phyloP scores from a whole-genome alignment of 2,329 filamentous ascomycete species.

The Fusarium redolens region DNA sequence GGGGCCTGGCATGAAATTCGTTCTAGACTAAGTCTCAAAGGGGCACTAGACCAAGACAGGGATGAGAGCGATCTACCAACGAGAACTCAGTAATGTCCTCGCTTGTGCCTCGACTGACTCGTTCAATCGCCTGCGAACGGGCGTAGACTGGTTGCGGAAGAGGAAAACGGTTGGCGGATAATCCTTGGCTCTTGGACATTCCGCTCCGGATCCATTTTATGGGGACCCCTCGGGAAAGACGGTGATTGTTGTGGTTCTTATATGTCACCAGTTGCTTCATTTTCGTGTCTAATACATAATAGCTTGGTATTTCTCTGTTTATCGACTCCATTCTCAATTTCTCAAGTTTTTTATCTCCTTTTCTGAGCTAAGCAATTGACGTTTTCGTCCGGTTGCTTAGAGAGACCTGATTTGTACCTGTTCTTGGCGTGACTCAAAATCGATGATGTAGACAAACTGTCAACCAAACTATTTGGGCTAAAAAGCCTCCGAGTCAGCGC shows the following conservation, averaged over 20 bases:
- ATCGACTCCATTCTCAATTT: not conserved
- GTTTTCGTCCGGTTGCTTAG: not conserved
- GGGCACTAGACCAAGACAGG: not conserved
- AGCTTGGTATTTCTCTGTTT: not conserved
- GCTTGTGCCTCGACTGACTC: not conserved
- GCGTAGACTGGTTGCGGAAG: not conserved
- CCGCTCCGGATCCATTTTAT: not conserved
- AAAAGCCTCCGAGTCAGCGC: not conserved
- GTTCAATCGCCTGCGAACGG: not conserved
- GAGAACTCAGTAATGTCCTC: not conserved
- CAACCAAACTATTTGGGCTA: not conserved
- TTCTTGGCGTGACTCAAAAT: not conserved
- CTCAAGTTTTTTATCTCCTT: not conserved
- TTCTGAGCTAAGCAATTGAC: rapidly evolving
- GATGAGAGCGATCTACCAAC: not conserved
- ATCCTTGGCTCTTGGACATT: not conserved
- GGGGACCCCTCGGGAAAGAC: not conserved
- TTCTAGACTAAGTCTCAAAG: conserved; percentile 1
- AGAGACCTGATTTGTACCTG: not conserved
- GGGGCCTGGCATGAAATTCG: not conserved
- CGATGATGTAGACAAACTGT: not conserved
- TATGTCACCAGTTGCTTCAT: not conserved
- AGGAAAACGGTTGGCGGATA: not conserved
- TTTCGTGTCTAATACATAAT: not conserved
- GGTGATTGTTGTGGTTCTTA: not conserved